Evolutionary conservation across 306 rosid species (phyloP).

Genomic region (Acmispon strigosus): DNA sequence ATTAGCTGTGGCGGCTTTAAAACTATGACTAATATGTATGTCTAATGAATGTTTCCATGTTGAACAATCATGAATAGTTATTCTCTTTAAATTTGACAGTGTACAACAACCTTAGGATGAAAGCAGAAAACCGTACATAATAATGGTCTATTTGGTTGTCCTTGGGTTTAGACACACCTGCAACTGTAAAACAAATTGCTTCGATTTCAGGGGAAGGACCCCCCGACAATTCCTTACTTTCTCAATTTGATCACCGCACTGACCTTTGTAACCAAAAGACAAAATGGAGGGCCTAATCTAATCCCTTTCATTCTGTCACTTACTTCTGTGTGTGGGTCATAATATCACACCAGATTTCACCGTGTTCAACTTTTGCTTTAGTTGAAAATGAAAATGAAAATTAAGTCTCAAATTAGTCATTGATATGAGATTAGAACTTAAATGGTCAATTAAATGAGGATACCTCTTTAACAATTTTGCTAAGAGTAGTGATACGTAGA

Average conservation of each 20-base stretch:
- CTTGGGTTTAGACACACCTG: slow-evolving; percentile 31
- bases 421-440: too few species aligned
- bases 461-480: too few species aligned
- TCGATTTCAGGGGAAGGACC: slow-evolving; percentile 57
- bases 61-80: too few species aligned
- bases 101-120: slow-evolving; percentile 6
- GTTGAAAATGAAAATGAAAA: neutral
- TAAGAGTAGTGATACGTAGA: too few species aligned
- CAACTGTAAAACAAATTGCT: slow-evolving; percentile 41
- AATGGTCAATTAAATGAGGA: too few species aligned
- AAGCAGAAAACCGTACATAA: slow-evolving; percentile 10
- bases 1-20: too few species aligned
- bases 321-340: slow-evolving; percentile 27
- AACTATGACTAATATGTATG: too few species aligned
- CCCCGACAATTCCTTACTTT: slow-evolving; percentile 21
- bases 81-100: slow-evolving; percentile 35
- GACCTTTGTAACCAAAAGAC: slow-evolving; percentile 23
- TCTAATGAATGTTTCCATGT: too few species aligned
- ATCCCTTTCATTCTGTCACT: slow-evolving; percentile 13
- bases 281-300: slow-evolving; percentile 25
- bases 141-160: slow-evolving; percentile 37
- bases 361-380: neutral
- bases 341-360: neutral
- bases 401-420: too few species aligned
- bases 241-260: too few species aligned